Base-by-base conservation (phyloP, 179 eudicot species). In the Sideroxylon spinosum region DNA sequence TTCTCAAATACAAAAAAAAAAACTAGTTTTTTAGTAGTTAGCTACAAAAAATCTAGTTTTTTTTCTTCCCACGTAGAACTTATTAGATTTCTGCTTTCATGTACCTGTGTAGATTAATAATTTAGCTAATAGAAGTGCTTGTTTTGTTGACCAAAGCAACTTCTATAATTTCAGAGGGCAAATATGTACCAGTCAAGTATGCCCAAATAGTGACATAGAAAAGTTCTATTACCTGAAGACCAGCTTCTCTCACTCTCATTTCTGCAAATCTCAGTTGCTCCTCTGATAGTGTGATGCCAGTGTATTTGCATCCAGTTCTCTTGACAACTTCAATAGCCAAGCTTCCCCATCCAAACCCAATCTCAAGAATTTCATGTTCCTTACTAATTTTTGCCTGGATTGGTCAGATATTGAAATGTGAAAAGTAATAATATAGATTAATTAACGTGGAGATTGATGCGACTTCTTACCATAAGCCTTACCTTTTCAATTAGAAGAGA, bases 271-370 rank as follows among this genome's bases (percentile, higher is more conserved):
- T 89, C 28, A 96, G 86, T 68, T 96, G 99, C 78, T 96, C 90
- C 82, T 84, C 88, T 0, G 98, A 94, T n/a, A 96, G 84, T 25
- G 97, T 96, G 74, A 96, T 94, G 26, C 99, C 99, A 0, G 99
- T 96, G 77, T 96, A 96, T 82, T 84, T 90, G 84, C 99, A 96
- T 53, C 98, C 97, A 1, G 98, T 96, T 83, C 83, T 80, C 78
- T 84, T 92, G 4, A 96, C 99, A 60, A 88, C 87, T 89, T 94
- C 98, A 49, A 94, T 88, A 76, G 99, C 99, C 60, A 96, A 84
- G 84, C 91, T 92, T 73, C 99, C 99, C 99, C 98, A 94, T 68
- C 98, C 99, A 71, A 96, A 88, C 13, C 99, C 99, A 68, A 96
- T 92, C 81, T 96, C 99, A 48, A 96, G 88, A 78, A 96, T 70